These are phyloP conservation scores for Cutaneotrichosporon dermatis DNA, from an alignment of 1,284 basidiomycete species.

Conservation along the genomic window DNA sequence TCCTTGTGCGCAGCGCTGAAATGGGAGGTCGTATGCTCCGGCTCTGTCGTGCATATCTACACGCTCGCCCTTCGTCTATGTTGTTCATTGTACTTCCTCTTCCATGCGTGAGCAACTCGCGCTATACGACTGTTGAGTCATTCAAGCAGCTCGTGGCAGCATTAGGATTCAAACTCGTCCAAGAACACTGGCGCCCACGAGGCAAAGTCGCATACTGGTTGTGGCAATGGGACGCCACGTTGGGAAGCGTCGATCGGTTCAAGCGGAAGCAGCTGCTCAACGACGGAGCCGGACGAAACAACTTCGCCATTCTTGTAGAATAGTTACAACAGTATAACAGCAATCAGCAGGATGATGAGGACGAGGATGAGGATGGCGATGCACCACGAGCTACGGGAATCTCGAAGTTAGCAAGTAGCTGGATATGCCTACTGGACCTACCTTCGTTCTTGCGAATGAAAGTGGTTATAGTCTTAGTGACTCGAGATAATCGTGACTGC, in stretches of 20 bases:
- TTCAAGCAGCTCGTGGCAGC: conserved; percentile 58
- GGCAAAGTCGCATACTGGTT: conserved; percentile 49
- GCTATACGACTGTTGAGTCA: conserved; percentile 64
- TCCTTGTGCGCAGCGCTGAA: too few relatives aligned
- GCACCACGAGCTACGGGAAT: conserved; percentile 66
- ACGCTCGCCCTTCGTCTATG: conserved; percentile 52
- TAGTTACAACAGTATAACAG: conserved; percentile 53
- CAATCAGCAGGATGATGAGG: conserved; percentile 54
- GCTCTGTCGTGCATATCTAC: conserved; percentile 61
- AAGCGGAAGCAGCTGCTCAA: conserved; percentile 59
- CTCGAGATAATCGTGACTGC: conserved; percentile 63
- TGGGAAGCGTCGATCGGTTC: conserved; percentile 15
- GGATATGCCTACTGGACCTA: conserved; percentile 31
- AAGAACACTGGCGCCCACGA: conserved; percentile 56
- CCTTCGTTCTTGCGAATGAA: conserved; percentile 81
- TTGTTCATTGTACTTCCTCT: conserved; percentile 75
- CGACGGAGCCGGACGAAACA: conserved; percentile 65
- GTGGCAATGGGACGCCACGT: conserved; percentile 30
- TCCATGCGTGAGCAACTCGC: conserved; percentile 75
- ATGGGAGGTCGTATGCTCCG: conserved; percentile 66
- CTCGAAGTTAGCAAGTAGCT: conserved; percentile 40
- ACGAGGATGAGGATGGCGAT: conserved; percentile 58
- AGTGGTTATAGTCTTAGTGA: conserved; percentile 68
- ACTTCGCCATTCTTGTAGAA: conserved; percentile 59
- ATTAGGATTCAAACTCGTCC: conserved; percentile 64